These are phyloP conservation scores for Hypoxylon sp. DNA, from an alignment of 2,329 filamentous ascomycete genomes.

Conservation along the genomic window DNA sequence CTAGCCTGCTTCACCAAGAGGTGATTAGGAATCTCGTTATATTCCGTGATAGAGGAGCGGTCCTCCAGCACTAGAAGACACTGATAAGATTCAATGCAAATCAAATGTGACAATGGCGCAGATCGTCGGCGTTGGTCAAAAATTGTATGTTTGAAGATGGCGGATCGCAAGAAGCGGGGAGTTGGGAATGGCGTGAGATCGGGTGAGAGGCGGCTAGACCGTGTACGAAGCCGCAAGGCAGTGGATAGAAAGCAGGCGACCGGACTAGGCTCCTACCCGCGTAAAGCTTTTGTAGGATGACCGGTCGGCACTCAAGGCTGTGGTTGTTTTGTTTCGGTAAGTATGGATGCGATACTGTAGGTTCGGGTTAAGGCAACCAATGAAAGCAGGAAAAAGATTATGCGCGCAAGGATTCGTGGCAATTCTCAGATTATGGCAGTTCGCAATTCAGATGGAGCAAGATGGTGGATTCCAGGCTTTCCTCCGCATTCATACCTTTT, in stretches of 20 bases:
- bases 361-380: conserved; percentile 29
- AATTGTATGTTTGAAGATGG: conserved; percentile 24
- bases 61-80: background rate
- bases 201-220: conserved; percentile 32
- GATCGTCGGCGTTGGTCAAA: conserved; percentile 10
- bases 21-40: conserved; percentile 17
- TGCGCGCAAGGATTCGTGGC: conserved; percentile 30
- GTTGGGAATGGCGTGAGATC: conserved; percentile 15
- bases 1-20: conserved; percentile 18
- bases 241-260: conserved; percentile 34
- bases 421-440: conserved; percentile 22
- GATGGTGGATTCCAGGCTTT: conserved; percentile 48
- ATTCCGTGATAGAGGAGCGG: background rate
- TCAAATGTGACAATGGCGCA: conserved; percentile 4
- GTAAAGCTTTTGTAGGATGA: conserved; percentile 28
- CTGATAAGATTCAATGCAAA: conserved; percentile 6
- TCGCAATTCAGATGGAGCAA: conserved; percentile 40
- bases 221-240: conserved; percentile 44
- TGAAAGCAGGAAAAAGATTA: conserved; percentile 18
- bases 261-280: conserved; percentile 42
- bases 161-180: conserved; percentile 10
- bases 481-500: conserved; percentile 46
- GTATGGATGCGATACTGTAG: conserved; percentile 21
- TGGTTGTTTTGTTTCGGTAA: conserved; percentile 36
- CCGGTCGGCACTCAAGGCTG: conserved; percentile 39